Evolutionary conservation across 129 eudicot genomes (phyloP).

Genomic region (sunflower (Helianthus annuus)): HanXRQr2.0-SUNRISE NC_035445.2:119328469-119328968

Average conservation of each 20-base stretch:
- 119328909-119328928: slow-evolving; percentile 33
- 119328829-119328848: slow-evolving; percentile 94
- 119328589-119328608: no score
- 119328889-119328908: slow-evolving; percentile 41
- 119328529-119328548: background rate
- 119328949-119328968: slow-evolving; percentile 17
- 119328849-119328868: slow-evolving; percentile 92
- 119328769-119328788: slow-evolving; percentile 25
- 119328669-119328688: no score
- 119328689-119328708: no score
- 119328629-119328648: background rate
- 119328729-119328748: slow-evolving; percentile 54
- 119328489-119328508: no score
- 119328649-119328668: background rate
- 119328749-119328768: slow-evolving; percentile 33
- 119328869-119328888: slow-evolving; percentile 73
- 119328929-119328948: slow-evolving; percentile 35
- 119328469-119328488: no score
- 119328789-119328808: slow-evolving; percentile 32
- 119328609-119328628: no score
- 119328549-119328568: no score
- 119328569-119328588: no score
- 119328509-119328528: no score
- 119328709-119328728: slow-evolving; percentile 70
- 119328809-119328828: slow-evolving; percentile 64